Evolutionary conservation across 2,329 filamentous ascomycete species (phyloP), one percentile per base, ranked within the genome.

Genomic region (Cordyceps javanica): DNA sequence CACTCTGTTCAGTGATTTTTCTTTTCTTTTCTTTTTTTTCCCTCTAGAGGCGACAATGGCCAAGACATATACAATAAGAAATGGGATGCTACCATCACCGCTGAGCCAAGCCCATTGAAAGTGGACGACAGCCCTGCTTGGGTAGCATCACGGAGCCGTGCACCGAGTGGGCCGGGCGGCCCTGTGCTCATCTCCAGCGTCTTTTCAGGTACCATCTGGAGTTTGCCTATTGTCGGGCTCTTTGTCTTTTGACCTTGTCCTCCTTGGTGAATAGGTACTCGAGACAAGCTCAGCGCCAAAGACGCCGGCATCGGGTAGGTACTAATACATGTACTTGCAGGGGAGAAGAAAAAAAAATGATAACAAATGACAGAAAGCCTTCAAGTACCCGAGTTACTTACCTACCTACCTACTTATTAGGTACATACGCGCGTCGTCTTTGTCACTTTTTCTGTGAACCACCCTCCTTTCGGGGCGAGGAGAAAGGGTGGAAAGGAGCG

Each of bases 181-280:
- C 26, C 45, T 23, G 49, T 46, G 41, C 51, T 54, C 53, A 55
- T 55, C 53, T 48, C 42, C 52, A 45, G 38, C 42, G 41, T 38
- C 23, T 55, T 55, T 46, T 36, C 44, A 48, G 53, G 23, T 48
- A 39, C 42, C 53, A 55, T 45, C 36, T 42, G 7, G 49, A 13
- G 32, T 28, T 51, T 19, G 46, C 46, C 38, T 11, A 38, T 26
- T 50, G 45, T 50, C 46, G 30, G 21, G 21, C 46, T 9, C n/a
- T n/a, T n/a, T 49, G n/a, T 49, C 19, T 10, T 14, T 25, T 44
- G 19, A 14, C n/a, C 8, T 16, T 16, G 3, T 10, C 36, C 38
- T 7, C 16, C 16, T 28, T 8, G 19, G 28, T 38, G 4, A 45
- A 19, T 21, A 41, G 23, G 41, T 34, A 11, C 11, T 39, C 14